A percentile compares a stretch with the other conserved stretches of the same genome.
Conservation (phyloP, 441 rosid species). For the Erodium trifolium region DNA sequence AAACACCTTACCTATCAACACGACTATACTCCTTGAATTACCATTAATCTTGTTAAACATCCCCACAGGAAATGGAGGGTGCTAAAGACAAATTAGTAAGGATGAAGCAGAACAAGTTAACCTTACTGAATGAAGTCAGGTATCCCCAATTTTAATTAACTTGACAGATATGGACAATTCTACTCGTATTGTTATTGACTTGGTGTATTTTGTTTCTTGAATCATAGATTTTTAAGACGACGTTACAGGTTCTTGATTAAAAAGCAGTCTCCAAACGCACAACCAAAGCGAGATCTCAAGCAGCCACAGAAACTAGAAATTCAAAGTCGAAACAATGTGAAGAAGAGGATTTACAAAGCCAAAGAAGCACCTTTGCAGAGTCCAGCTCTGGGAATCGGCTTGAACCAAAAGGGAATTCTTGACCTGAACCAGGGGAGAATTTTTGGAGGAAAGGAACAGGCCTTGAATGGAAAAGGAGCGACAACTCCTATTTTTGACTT, state of each 20-base stretch:
- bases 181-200: background rate
- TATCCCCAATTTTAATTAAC: slow-evolving; percentile 19
- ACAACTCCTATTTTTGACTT: slow-evolving; percentile 53
- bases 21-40: too few relatives aligned
- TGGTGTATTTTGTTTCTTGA: slow-evolving; percentile 15
- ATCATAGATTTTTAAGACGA: slow-evolving; percentile 56
- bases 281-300: background rate
- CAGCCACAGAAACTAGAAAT: slow-evolving; percentile 20
- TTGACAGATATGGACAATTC: background rate
- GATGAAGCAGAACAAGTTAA: slow-evolving; percentile 43
- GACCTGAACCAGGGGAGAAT: background rate
- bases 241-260: slow-evolving; percentile 46
- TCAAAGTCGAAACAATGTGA: slow-evolving; percentile 22
- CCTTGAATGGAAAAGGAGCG: slow-evolving; percentile 37
- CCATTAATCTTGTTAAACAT: slow-evolving; percentile 9
- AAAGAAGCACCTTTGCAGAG: slow-evolving; percentile 19
- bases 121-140: slow-evolving; percentile 65
- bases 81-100: slow-evolving; percentile 41
- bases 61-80: slow-evolving; percentile 54
- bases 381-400: background rate
- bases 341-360: slow-evolving; percentile 25
- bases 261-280: slow-evolving; percentile 30
- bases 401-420: background rate
- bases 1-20: too few relatives aligned
- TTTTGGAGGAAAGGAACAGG: slow-evolving; percentile 27